Conservation (phyloP, 2,329 filamentous ascomycete genomes). For the Byssochlamys sp. region DNA sequence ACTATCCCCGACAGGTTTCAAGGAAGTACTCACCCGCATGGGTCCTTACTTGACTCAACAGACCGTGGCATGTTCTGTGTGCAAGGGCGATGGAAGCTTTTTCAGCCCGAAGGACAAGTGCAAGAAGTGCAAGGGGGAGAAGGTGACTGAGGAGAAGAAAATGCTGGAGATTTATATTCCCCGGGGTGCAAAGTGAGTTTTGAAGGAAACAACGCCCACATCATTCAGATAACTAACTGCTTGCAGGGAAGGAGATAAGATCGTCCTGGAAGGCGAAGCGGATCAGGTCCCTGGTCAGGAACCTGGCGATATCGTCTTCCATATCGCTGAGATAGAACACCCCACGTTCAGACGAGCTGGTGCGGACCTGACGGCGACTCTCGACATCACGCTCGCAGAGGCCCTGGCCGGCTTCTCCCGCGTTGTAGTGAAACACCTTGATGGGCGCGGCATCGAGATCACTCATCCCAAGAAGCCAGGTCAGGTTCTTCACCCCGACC, state of each 20-base stretch:
- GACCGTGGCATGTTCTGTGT: slow-evolving; percentile 69
- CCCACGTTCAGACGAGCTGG: slow-evolving; percentile 73
- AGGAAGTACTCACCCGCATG: slow-evolving; percentile 68
- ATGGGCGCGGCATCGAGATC: slow-evolving; percentile 80
- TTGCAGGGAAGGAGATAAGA: slow-evolving; percentile 65
- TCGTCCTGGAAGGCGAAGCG: slow-evolving; percentile 83
- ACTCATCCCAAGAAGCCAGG: slow-evolving; percentile 66
- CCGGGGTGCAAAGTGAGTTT: slow-evolving; percentile 57
- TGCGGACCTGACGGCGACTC: slow-evolving; percentile 69
- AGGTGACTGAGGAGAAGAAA: slow-evolving; percentile 80
- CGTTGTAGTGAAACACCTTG: slow-evolving; percentile 82
- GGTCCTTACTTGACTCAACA: slow-evolving; percentile 78
- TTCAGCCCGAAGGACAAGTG: slow-evolving; percentile 96
- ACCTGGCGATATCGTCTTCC: slow-evolving; percentile 88
- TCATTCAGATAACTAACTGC: slow-evolving; percentile 3
- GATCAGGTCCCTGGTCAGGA: slow-evolving; percentile 83
- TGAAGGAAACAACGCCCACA: background rate
- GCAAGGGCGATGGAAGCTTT: slow-evolving; percentile 72
- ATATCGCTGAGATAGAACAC: slow-evolving; percentile 71
- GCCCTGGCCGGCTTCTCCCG: slow-evolving; percentile 81
- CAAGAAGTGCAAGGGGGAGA: slow-evolving; percentile 95
- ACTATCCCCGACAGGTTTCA: slow-evolving; percentile 43
- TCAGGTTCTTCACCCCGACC: slow-evolving; percentile 69
- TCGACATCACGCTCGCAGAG: slow-evolving; percentile 73
- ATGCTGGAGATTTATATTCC: slow-evolving; percentile 94